Percentiles rank a stretch among this genome's conserved stretches.
These are phyloP conservation scores for Ustilago nuda DNA, from an alignment of 1,284 basidiomycete species.

Conservation along the genomic window DNA sequence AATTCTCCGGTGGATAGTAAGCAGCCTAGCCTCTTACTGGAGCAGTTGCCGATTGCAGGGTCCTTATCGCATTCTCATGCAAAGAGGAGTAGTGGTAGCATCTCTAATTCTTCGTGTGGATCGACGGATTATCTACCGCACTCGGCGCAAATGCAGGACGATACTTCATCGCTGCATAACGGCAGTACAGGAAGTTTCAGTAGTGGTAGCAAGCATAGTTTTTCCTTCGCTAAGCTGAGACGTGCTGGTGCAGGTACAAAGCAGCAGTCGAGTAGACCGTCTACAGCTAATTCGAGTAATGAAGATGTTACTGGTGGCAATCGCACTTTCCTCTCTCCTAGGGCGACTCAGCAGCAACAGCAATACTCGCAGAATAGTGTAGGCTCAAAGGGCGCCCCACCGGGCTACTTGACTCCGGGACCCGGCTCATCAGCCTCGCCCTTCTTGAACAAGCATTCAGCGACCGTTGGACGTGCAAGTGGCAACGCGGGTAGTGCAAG, in stretches of 20 bases:
- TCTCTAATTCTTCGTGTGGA: slow-evolving; percentile 19
- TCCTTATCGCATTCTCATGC: slow-evolving; percentile 26
- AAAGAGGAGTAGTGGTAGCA: slow-evolving; percentile 35
- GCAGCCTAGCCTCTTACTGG: slow-evolving; percentile 24
- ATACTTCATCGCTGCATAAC: slow-evolving; percentile 25
- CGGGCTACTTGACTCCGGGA: slow-evolving; percentile 30
- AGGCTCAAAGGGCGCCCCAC: slow-evolving; percentile 7
- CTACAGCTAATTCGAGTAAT: slow-evolving; percentile 32
- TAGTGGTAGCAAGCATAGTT: slow-evolving; percentile 36
- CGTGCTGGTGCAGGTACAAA: slow-evolving; percentile 15
- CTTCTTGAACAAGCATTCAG: slow-evolving; percentile 52
- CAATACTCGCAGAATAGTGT: slow-evolving; percentile 4
- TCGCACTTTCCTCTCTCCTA: slow-evolving; percentile 21
- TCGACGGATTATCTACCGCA: slow-evolving; percentile 32
- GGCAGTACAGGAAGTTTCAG: slow-evolving; percentile 30
- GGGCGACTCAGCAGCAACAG: slow-evolving; percentile 8
- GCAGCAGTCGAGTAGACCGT: slow-evolving; percentile 20
- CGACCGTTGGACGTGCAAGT: slow-evolving; percentile 37
- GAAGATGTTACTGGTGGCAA: slow-evolving; percentile 22
- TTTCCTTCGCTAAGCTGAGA: slow-evolving; percentile 32
- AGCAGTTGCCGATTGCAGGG: slow-evolving; percentile 14
- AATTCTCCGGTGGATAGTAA: slow-evolving; percentile 32
- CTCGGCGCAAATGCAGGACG: slow-evolving; percentile 14
- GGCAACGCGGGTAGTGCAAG: slow-evolving; percentile 19
- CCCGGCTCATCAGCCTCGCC: slow-evolving; percentile 44